These are phyloP conservation scores for Fomitiporia mediterranea DNA, from an alignment of 1,284 basidiomycete species.

Conservation along the genomic window DNA sequence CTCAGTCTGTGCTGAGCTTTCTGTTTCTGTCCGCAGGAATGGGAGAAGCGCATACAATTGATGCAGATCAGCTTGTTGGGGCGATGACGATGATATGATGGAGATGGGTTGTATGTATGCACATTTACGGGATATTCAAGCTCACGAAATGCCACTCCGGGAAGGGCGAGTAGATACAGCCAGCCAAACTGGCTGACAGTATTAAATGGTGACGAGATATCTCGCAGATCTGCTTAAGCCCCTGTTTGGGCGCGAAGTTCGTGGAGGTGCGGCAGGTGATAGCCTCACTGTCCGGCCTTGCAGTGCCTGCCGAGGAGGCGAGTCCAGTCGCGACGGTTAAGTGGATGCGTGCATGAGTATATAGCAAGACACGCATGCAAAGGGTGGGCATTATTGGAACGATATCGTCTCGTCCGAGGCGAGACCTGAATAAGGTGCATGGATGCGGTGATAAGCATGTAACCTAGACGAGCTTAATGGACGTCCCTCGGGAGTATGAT, in stretches of 20 bases:
- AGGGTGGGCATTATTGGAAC: background rate
- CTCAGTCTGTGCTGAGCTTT: too few species aligned
- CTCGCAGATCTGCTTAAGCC: background rate
- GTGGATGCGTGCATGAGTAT: too few species aligned
- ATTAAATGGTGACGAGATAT: background rate
- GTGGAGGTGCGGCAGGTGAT: background rate
- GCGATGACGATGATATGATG: background rate
- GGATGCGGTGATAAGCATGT: background rate
- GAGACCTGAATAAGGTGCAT: background rate
- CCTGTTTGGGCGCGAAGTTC: background rate
- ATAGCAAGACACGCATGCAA: background rate
- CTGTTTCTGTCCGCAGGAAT: background rate
- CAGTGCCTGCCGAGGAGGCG: background rate
- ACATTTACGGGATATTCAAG: background rate
- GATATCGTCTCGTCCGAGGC: background rate
- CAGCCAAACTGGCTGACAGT: background rate
- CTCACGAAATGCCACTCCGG: slow-evolving; percentile 5
- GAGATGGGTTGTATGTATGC: slow-evolving; percentile 4
- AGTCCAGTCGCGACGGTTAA: background rate
- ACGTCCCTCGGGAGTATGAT: background rate
- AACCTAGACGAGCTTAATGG: background rate
- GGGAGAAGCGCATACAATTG: background rate
- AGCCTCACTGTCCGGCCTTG: background rate
- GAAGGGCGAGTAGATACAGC: background rate
- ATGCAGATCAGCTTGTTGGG: slow-evolving; percentile 5